A percentile compares a stretch with the other conserved stretches of the same genome.
Evolutionary conservation across 2,329 filamentous ascomycete genomes (phyloP).

Genomic region (Aspergillus sp.): DNA sequence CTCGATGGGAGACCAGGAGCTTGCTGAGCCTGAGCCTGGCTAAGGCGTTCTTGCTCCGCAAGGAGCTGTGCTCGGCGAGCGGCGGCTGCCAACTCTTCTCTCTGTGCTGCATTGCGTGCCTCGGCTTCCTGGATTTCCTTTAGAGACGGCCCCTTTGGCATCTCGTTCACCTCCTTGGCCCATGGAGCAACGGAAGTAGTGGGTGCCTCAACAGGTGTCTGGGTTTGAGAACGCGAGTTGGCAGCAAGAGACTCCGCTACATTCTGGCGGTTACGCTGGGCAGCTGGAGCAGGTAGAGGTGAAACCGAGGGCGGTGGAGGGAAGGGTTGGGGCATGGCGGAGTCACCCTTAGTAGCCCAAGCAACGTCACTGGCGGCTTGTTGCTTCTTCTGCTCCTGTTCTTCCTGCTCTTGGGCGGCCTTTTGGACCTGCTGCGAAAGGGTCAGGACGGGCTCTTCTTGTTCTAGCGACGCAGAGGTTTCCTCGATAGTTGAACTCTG

Average conservation of each 20-base stretch:
- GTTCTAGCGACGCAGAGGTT: slow-evolving; percentile 24
- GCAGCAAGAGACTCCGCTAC: slow-evolving; percentile 71
- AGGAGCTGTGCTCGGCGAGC: slow-evolving; percentile 67
- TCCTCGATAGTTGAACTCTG: slow-evolving; percentile 18
- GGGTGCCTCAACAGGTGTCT: slow-evolving; percentile 68
- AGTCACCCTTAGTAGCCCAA: slow-evolving; percentile 60
- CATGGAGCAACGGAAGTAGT: slow-evolving; percentile 85
- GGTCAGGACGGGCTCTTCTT: slow-evolving; percentile 59
- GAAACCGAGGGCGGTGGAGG: slow-evolving; percentile 74
- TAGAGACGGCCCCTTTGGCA: slow-evolving; percentile 81
- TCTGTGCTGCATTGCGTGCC: slow-evolving; percentile 86
- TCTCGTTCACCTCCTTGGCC: slow-evolving; percentile 77
- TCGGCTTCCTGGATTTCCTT: slow-evolving; percentile 97
- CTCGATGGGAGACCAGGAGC: slow-evolving; percentile 79
- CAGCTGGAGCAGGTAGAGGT: slow-evolving; percentile 82
- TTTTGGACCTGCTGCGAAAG: slow-evolving; percentile 84
- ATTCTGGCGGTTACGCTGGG: slow-evolving; percentile 79
- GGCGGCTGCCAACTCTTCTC: slow-evolving; percentile 76
- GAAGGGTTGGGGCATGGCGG: slow-evolving; percentile 66
- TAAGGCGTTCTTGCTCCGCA: slow-evolving; percentile 75
- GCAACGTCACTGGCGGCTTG: slow-evolving; percentile 50
- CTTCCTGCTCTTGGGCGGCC: slow-evolving; percentile 49
- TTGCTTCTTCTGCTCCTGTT: slow-evolving; percentile 31
- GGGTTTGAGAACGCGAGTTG: slow-evolving; percentile 70
- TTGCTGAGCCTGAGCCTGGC: slow-evolving; percentile 63